Conservation (phyloP, 1,284 basidiomycete species). For the Ceratobasidium sp. region DNA sequence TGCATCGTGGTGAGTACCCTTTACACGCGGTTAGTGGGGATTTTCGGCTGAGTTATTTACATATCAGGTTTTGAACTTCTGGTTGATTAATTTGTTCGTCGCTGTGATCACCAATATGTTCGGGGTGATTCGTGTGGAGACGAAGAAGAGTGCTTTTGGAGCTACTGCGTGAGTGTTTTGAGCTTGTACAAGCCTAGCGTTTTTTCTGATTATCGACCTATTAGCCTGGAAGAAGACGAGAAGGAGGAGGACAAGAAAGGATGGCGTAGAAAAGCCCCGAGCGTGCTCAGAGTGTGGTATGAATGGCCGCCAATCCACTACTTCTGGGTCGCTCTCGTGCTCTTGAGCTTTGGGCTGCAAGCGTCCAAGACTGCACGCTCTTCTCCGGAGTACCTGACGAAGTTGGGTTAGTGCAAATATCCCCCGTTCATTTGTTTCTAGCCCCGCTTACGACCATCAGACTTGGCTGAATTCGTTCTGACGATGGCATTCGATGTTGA, state of each 20-base stretch:
- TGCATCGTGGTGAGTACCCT: conserved; percentile 33
- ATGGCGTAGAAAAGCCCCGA: conserved; percentile 52
- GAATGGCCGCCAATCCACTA: conserved; percentile 59
- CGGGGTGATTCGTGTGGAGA: conserved; percentile 87
- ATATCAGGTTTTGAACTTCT: conserved; percentile 88
- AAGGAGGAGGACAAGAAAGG: conserved; percentile 67
- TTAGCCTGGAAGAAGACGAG: conserved; percentile 64
- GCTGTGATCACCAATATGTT: conserved; percentile 98
- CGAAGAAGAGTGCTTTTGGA: conserved; percentile 93
- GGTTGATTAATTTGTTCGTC: conserved; percentile 94
- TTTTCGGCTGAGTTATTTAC: conserved; percentile 50
- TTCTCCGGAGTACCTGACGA: conserved; percentile 58
- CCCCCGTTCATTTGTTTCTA: background rate
- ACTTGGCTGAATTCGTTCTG: conserved; percentile 79
- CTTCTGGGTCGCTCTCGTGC: conserved; percentile 82
- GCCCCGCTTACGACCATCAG: conserved; percentile 53
- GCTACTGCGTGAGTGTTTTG: conserved; percentile 68
- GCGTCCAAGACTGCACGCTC: conserved; percentile 76
- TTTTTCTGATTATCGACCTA: conserved; percentile 52
- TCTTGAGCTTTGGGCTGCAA: conserved; percentile 79
- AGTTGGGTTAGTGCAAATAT: conserved; percentile 54
- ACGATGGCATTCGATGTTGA: conserved; percentile 91
- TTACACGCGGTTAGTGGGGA: background rate
- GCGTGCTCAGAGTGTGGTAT: conserved; percentile 45
- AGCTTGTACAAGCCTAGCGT: conserved; percentile 28